These are phyloP conservation scores for Balakata baccata DNA, from an alignment of 345 rosid species.

Conservation along the genomic window DNA sequence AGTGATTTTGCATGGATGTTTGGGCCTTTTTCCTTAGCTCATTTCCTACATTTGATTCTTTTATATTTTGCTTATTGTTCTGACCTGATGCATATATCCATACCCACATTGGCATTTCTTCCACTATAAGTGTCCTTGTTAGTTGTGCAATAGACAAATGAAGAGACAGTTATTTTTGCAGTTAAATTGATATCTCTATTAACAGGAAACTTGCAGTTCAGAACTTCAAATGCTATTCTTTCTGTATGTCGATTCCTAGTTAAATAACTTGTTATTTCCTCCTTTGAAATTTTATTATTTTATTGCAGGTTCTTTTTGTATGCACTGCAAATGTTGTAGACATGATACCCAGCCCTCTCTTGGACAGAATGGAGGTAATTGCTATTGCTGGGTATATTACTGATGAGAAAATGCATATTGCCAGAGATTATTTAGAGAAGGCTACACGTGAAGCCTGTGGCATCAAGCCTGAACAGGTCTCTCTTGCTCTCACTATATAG, in stretches of 20 bases:
- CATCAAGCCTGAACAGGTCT: slow-evolving; percentile 86
- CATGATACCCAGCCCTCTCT: slow-evolving; percentile 89
- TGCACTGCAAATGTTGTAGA: slow-evolving; percentile 99
- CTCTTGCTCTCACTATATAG: background rate
- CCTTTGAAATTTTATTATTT: slow-evolving; percentile 15
- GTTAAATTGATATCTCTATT: background rate
- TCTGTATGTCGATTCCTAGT: background rate
- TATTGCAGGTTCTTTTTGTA: slow-evolving; percentile 84
- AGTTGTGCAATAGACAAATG: background rate
- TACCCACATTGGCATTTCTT: background rate
- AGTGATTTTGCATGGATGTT: slow-evolving; percentile 14
- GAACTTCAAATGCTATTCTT: background rate
- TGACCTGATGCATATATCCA: background rate
- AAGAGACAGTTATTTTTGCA: background rate
- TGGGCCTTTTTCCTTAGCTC: background rate
- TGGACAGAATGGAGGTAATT: slow-evolving; percentile 99
- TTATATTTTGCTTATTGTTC: background rate
- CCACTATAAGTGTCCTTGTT: background rate
- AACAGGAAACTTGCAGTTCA: background rate
- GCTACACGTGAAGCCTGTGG: slow-evolving; percentile 86
- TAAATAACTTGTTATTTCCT: slow-evolving; percentile 15
- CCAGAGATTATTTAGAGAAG: slow-evolving; percentile 95
- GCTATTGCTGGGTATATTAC: slow-evolving; percentile 97
- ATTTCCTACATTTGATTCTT: background rate
- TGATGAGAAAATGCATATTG: slow-evolving; percentile 97